phyloP scores from a whole-genome alignment of 2,329 filamentous ascomycete genomes.

The Xylaria arbuscula region DNA sequence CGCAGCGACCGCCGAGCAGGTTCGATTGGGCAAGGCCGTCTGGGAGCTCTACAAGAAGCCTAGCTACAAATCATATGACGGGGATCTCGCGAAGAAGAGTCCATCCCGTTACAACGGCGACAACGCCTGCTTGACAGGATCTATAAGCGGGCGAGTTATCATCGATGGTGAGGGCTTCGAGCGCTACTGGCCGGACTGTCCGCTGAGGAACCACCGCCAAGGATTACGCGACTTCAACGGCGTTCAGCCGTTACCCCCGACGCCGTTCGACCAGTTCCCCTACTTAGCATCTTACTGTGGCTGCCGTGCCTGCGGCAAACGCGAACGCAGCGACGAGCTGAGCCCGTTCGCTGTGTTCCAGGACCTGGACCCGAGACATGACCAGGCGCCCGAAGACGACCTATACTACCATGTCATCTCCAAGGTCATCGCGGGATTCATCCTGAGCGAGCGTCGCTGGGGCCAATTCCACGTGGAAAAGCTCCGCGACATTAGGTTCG shows the following conservation, averaged over 20 bases:
- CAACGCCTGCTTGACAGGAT: conserved; percentile 42
- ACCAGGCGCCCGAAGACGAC: conserved; percentile 54
- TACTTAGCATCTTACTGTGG: conserved; percentile 56
- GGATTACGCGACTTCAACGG: background rate
- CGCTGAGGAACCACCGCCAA: conserved; percentile 18
- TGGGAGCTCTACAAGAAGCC: conserved; percentile 61
- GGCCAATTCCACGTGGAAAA: conserved; percentile 55
- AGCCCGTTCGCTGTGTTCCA: conserved; percentile 56
- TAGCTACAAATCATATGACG: conserved; percentile 60
- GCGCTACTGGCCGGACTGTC: conserved; percentile 23
- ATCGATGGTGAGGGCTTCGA: conserved; percentile 57
- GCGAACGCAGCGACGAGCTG: conserved; percentile 39
- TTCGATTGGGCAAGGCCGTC: conserved; percentile 57
- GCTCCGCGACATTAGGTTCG: conserved; percentile 55
- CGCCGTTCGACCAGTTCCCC: conserved; percentile 54
- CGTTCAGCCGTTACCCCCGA: conserved; percentile 29
- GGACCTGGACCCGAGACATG: conserved; percentile 52
- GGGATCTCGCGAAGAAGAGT: conserved; percentile 52
- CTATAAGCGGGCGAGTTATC: conserved; percentile 56
- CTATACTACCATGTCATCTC: conserved; percentile 58
- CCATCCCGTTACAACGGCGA: conserved; percentile 42
- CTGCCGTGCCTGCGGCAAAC: conserved; percentile 53
- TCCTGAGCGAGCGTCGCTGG: conserved; percentile 59
- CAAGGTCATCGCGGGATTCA: conserved; percentile 60
- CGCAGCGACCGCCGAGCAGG: conserved; percentile 53